Base-by-base conservation (phyloP, 805 yeast genomes). In the Cyberlindnera galapagoensis region DNA sequence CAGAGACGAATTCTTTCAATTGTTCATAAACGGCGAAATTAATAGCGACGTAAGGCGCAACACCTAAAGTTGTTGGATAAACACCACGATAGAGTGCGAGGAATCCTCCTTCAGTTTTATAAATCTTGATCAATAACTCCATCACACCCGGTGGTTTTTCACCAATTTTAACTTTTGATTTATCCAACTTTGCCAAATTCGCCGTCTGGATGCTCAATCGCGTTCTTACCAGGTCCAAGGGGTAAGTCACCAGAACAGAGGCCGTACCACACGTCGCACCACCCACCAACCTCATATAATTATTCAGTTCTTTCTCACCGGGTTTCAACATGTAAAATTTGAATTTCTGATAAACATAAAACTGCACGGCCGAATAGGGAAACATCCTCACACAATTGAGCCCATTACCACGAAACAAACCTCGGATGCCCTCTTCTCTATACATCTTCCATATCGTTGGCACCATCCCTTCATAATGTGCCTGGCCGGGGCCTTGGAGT, bases 351-450 rank as follows among this genome's bases (percentile, higher is more conserved):
- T 82, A 90, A 7, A 82, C 86, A 18, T 86, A 73, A 60, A 85
- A 90, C 59, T 90, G 98, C 10, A 87, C 94, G 1, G 97, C 97
- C 38, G 90, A 78, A 52, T 90, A 90, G 1, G 98, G 98, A 40
- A 90, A 75, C 17, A 92, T 85, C 34, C 98, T 66, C 2, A 90
- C 59, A 63, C 97, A 88, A 56, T 90, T 90, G 39, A 85, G 66
- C 1, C 90, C 84, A 57, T 90, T 90, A 2, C 98, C 98, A 29
- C 97, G 65, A 57, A 85, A 84, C 47, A 82, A 63, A 1, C 97
- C 98, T 34, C 75, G 69, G 65, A 83, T 67, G n/a, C 97, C 97
- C 63, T 90, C 98, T 38, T 86, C 96, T 34, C 60, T 61, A 69
- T 86, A 88, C 70, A 90, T 83, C 42, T 80, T 77, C 39, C 60